Evolutionary conservation across 1,284 basidiomycete genomes (phyloP).

Genomic region (Hypsizygus ulmarius): DNA sequence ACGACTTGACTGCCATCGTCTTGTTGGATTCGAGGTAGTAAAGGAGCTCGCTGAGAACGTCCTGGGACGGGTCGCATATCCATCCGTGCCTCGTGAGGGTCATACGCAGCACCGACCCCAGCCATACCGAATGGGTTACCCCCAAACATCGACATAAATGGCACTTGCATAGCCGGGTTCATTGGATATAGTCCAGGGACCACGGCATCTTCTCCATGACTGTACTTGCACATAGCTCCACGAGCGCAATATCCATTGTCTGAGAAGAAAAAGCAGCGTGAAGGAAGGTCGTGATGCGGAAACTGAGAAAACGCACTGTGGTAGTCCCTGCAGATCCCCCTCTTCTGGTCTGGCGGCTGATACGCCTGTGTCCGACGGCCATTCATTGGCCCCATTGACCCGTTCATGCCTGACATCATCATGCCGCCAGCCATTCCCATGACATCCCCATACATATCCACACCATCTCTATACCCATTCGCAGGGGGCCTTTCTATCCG

Average conservation of each 20-base stretch:
- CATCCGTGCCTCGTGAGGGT: slow-evolving; percentile 74
- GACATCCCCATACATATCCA: slow-evolving; percentile 33
- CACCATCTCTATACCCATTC: slow-evolving; percentile 30
- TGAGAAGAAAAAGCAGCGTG: slow-evolving; percentile 29
- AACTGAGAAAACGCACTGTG: slow-evolving; percentile 61
- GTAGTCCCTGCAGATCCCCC: slow-evolving; percentile 84
- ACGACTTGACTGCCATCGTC: slow-evolving; percentile 41
- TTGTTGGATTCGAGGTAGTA: slow-evolving; percentile 50
- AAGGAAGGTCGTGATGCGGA: not conserved
- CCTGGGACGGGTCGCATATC: slow-evolving; percentile 57
- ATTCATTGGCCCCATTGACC: slow-evolving; percentile 36
- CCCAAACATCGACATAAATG: slow-evolving; percentile 67
- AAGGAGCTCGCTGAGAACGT: slow-evolving; percentile 50
- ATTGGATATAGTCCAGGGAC: slow-evolving; percentile 64
- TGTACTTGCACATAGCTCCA: slow-evolving; percentile 88
- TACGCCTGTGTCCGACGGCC: slow-evolving; percentile 55
- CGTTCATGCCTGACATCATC: slow-evolving; percentile 30
- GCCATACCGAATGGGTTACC: slow-evolving; percentile 42
- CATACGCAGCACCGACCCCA: slow-evolving; percentile 53
- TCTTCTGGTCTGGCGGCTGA: slow-evolving; percentile 63
- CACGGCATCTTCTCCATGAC: slow-evolving; percentile 83
- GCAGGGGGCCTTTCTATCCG: slow-evolving; percentile 29
- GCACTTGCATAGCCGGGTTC: slow-evolving; percentile 40
- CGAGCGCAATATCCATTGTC: slow-evolving; percentile 90
- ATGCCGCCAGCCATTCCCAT: slow-evolving; percentile 31